These are phyloP conservation scores for Chytridium lagenaria DNA, from an alignment of 371 early-diverging fungal species.

Conservation along the genomic window DNA sequence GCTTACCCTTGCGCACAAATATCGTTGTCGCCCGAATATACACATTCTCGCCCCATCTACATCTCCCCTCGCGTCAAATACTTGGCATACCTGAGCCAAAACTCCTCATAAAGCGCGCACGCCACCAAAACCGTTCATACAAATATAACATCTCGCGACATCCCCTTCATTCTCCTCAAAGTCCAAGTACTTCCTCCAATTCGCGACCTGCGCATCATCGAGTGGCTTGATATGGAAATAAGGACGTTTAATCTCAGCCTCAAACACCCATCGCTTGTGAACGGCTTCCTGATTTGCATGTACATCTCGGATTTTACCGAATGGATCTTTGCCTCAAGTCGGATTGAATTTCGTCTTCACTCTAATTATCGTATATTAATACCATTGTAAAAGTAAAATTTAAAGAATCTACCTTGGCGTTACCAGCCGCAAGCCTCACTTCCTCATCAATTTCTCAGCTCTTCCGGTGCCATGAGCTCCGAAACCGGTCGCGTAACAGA, in stretches of 20 bases:
- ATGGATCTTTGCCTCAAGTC: slow-evolving; percentile 61
- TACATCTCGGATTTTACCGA: slow-evolving; percentile 58
- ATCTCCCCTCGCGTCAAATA: slow-evolving; percentile 46
- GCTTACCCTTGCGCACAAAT: slow-evolving; percentile 53
- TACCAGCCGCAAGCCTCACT: slow-evolving; percentile 32
- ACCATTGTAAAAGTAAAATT: background rate
- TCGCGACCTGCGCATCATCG: slow-evolving; percentile 66
- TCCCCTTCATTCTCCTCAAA: slow-evolving; percentile 69
- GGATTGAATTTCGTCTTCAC: slow-evolving; percentile 56
- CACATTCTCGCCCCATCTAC: slow-evolving; percentile 42
- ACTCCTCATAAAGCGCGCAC: slow-evolving; percentile 74
- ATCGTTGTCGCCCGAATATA: slow-evolving; percentile 43
- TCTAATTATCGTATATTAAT: slow-evolving; percentile 37
- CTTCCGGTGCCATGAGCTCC: slow-evolving; percentile 57
- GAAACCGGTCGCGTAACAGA: slow-evolving; percentile 55
- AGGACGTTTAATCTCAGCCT: slow-evolving; percentile 68
- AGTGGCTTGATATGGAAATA: slow-evolving; percentile 80
- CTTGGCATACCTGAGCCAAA: slow-evolving; percentile 68
- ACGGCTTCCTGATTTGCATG: slow-evolving; percentile 66
- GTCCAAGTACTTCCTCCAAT: slow-evolving; percentile 73
- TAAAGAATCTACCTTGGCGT: slow-evolving; percentile 15
- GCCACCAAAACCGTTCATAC: slow-evolving; percentile 74
- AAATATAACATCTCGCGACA: slow-evolving; percentile 61
- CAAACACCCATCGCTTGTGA: slow-evolving; percentile 54
- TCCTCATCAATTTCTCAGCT: slow-evolving; percentile 53